A percentile compares a stretch with the other conserved stretches of the same genome.
Conservation (phyloP, 2,329 filamentous ascomycete genomes). For the Scolecobasidium constrictum region DNA sequence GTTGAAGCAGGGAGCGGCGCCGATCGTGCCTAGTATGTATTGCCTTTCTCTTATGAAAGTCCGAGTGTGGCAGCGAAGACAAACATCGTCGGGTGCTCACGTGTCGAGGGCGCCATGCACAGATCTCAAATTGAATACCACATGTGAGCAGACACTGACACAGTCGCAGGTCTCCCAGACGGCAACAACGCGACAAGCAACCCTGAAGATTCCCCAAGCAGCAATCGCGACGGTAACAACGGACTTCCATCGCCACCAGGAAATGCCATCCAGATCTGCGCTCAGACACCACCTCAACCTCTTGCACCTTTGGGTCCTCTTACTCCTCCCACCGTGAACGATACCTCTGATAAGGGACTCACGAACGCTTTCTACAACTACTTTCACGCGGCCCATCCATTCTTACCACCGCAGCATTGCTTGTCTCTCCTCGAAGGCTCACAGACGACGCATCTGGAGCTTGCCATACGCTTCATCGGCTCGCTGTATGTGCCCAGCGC, state of each 20-base stretch:
- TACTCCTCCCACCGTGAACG: not conserved
- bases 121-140: not conserved
- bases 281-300: not conserved
- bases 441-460: slow-evolving; percentile 32
- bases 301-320: not conserved
- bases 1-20: slow-evolving; percentile 18
- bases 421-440: slow-evolving; percentile 29
- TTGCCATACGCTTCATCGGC: slow-evolving; percentile 47
- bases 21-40: slow-evolving; percentile 13
- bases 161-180: too few relatives aligned
- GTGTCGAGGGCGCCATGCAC: not conserved
- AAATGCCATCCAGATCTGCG: too few relatives aligned
- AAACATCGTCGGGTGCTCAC: not conserved
- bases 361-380: slow-evolving; percentile 44
- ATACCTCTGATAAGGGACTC: not conserved
- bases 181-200: too few relatives aligned
- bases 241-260: too few relatives aligned
- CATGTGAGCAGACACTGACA: too few relatives aligned
- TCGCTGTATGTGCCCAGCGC: slow-evolving; percentile 40
- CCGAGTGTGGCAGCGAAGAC: not conserved
- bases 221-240: too few relatives aligned
- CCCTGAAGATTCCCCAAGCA: too few relatives aligned
- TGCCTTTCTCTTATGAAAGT: not conserved
- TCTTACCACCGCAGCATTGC: slow-evolving; percentile 39
- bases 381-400: slow-evolving; percentile 46